Evolutionary conservation across 345 rosid genomes (phyloP), one percentile per base, ranked within the genome.

Genomic region (Arabis hirsuta): DNA sequence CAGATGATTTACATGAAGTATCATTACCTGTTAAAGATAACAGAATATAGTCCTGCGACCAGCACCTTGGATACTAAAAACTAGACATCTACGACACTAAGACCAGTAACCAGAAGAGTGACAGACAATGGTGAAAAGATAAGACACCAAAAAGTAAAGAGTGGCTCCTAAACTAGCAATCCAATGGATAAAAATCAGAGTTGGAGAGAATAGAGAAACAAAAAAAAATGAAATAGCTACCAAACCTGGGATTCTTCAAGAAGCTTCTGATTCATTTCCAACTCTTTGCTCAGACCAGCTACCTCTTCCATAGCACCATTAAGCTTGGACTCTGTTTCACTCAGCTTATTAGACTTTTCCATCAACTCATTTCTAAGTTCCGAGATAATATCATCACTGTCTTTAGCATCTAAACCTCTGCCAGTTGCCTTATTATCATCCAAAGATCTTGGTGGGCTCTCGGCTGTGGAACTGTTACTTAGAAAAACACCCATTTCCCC

Each of bases 171-270:
- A 47, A n/a, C 67, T 27, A 55, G 45, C 29, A 53, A n/a, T 16
- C 24, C 63, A 32, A 44, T 42, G 19, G 44, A 60, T 8, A 42
- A 24, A 74, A 43, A 13, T 8, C 32, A 61, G 44, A 61, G 48
- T 26, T 53, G 12, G 24, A 61, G 36, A 42, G 22, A 67, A 14
- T 42, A 36, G 34, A 48, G 51, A 56, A 24, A 67, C 5, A 7
- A 13, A 31, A 29, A n/a, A 29, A 74, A 12, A 36, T 32, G 47
- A 65, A 56, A 60, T 54, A 65, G 36, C 16, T 19, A 29, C n/a
- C 44, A 10, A 78, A 95, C 99, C 98, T 95, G 98, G 67, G 95
- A 96, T 87, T 96, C 99, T 70, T 92, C 86, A 9, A 90, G 97
- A 62, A 92, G 96, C 77, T 88, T 88, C 81, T 66, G 87, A 80